Conservation (phyloP, 441 rosid genomes). For the Flueggea neowawraea region DNA sequence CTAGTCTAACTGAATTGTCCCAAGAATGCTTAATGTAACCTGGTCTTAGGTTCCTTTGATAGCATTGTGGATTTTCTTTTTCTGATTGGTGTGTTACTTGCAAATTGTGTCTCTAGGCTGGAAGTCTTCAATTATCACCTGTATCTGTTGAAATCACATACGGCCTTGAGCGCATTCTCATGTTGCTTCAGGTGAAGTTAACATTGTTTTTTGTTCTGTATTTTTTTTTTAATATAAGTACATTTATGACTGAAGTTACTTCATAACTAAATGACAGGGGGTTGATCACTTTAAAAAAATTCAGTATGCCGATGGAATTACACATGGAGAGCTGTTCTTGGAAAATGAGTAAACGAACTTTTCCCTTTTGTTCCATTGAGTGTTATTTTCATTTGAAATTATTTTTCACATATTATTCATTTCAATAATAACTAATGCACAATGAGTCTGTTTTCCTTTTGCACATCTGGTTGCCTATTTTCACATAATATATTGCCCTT, state of each 20-base stretch:
- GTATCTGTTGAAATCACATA: constrained; percentile 97
- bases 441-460: neutral
- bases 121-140: constrained; percentile 90
- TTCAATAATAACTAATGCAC: neutral
- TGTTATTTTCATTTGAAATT: neutral
- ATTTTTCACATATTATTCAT: neutral
- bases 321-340: constrained; percentile 92
- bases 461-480: neutral
- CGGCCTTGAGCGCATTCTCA: constrained; percentile 96
- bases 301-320: constrained; percentile 88
- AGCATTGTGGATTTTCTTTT: constrained; percentile 5
- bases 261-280: constrained; percentile 44
- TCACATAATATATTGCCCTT: neutral
- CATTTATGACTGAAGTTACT: constrained; percentile 24
- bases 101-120: constrained; percentile 50
- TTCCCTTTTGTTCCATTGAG: neutral
- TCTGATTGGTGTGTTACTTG: constrained; percentile 12
- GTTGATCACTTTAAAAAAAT: constrained; percentile 99
- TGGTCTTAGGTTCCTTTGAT: constrained; percentile 4
- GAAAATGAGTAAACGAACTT: constrained; percentile 78
- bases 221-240: constrained; percentile 11
- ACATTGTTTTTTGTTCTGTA: constrained; percentile 9
- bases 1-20: neutral
- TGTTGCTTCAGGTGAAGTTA: constrained; percentile 85
- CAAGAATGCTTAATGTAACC: constrained; percentile 2